Base-by-base conservation (phyloP, 768 basidiomycete species). In the Trametes punicea region DNA sequence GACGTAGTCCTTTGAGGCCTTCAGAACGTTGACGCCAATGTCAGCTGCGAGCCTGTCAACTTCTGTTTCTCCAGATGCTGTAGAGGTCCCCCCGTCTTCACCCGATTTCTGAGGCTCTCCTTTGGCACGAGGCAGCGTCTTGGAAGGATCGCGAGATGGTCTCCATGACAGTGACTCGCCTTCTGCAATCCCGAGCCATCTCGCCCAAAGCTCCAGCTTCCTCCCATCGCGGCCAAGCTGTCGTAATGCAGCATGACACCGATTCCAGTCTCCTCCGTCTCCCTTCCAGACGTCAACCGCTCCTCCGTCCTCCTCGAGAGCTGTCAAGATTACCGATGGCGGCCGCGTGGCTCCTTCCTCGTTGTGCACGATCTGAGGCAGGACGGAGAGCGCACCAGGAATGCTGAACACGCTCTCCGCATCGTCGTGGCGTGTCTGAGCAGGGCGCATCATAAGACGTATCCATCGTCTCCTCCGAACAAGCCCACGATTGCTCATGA, bases 391-490 rank as follows among this genome's bases (percentile, higher is more conserved):
- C 2, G 44, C 44, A 8, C 39, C 50, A 16, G 49, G 34, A 5
- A 29, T 25, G 36, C 36, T 34, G 41, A 50, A 34, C 7, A 33
- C 23, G 47, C 50, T 56, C 21, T 27, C 49, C 15, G 40, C 21
- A 25, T 50, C 55, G 18, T 49, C 46, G 18, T 42, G 57, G 25
- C 26, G 71, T 61, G 76, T 80, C 5, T 51, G 58, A 0, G 58
- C 50, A 3, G 88, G 86, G 13, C 85, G 78, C 75, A 90, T 81
- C 91, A 93, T 93, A 25, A 93, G 75, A 46, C 90, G 79, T 30
- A 93, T 73, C 91, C 91, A 93, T n/a, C 87, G 75, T 44, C 90
- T 77, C 42, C 90, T 75, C 29, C 90, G 77, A 31, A 93, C 90
- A 80, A 81, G 90, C 3, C 85, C 86, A 30, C 87, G 87, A 6